Evolutionary conservation across 78 protist species (phyloP).

Genomic region (Neovahlkampfia damariscottae): DNA sequence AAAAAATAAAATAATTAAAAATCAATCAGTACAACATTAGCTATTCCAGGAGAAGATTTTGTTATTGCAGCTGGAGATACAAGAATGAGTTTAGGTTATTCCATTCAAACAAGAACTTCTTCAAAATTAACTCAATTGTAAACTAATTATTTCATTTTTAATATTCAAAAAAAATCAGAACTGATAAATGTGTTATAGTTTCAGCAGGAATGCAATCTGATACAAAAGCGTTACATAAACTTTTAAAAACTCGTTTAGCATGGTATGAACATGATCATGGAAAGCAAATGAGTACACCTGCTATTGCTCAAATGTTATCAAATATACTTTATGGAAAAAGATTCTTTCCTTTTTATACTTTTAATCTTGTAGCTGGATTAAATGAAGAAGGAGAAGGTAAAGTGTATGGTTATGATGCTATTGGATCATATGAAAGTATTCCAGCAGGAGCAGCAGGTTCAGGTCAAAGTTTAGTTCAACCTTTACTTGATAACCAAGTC

Average conservation of each 20-base stretch:
- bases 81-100: slow-evolving; percentile 76
- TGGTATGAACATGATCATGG: slow-evolving; percentile 13
- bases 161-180: slow-evolving; percentile 15
- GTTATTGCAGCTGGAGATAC: slow-evolving; percentile 96
- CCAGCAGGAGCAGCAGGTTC: slow-evolving; percentile 64
- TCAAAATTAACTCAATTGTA: slow-evolving; percentile 64
- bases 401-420: slow-evolving; percentile 88
- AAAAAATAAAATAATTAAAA: neutral
- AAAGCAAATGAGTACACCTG: slow-evolving; percentile 52
- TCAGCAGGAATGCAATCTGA: slow-evolving; percentile 91
- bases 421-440: slow-evolving; percentile 77
- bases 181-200: slow-evolving; percentile 61
- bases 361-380: slow-evolving; percentile 81
- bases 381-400: slow-evolving; percentile 72
- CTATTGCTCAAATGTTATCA: slow-evolving; percentile 79
- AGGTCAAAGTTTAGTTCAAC: slow-evolving; percentile 75
- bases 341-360: slow-evolving; percentile 95
- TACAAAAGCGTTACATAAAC: slow-evolving; percentile 61
- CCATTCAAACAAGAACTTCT: slow-evolving; percentile 49
- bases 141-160: neutral
- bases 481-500: slow-evolving; percentile 81
- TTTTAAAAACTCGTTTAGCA: slow-evolving; percentile 31
- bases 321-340: slow-evolving; percentile 86
- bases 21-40: slow-evolving; percentile 37
- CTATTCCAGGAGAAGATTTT: slow-evolving; percentile 88